These are phyloP conservation scores for Entamoeba invadens DNA, from an alignment of 208 protist species.

Conservation along the genomic window DNA sequence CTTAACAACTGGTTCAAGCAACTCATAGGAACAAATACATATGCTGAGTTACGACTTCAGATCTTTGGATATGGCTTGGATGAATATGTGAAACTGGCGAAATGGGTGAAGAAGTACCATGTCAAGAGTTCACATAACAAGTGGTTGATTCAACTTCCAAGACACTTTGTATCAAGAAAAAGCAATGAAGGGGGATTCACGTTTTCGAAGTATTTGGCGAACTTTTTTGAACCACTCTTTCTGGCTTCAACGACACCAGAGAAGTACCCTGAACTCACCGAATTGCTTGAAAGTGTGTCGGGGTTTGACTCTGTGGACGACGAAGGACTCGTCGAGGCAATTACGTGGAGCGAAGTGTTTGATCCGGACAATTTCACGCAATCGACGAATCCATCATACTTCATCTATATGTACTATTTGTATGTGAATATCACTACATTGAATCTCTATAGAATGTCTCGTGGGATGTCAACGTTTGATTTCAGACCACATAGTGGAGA, in stretches of 20 bases:
- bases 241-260: slow-evolving; percentile 77
- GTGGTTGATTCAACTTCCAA: slow-evolving; percentile 27
- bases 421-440: slow-evolving; percentile 88
- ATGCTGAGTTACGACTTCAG: not conserved
- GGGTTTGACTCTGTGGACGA: slow-evolving; percentile 94
- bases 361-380: slow-evolving; percentile 66
- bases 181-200: not conserved
- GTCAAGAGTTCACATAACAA: not conserved
- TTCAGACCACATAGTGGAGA: slow-evolving; percentile 80
- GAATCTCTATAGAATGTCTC: slow-evolving; percentile 69
- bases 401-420: slow-evolving; percentile 91
- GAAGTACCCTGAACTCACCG: slow-evolving; percentile 71
- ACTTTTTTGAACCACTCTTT: slow-evolving; percentile 88
- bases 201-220: slow-evolving; percentile 1
- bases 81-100: not conserved
- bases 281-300: slow-evolving; percentile 79
- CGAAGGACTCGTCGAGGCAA: slow-evolving; percentile 70
- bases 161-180: not conserved
- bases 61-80: not conserved
- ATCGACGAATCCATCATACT: slow-evolving; percentile 86
- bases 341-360: slow-evolving; percentile 4
- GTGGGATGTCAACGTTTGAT: slow-evolving; percentile 69
- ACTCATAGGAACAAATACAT: not conserved
- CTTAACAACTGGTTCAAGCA: not conserved
- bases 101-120: not conserved